These are phyloP conservation scores for Orbilia brochopaga DNA, from an alignment of 2,329 filamentous ascomycete species.

Conservation along the genomic window DNA sequence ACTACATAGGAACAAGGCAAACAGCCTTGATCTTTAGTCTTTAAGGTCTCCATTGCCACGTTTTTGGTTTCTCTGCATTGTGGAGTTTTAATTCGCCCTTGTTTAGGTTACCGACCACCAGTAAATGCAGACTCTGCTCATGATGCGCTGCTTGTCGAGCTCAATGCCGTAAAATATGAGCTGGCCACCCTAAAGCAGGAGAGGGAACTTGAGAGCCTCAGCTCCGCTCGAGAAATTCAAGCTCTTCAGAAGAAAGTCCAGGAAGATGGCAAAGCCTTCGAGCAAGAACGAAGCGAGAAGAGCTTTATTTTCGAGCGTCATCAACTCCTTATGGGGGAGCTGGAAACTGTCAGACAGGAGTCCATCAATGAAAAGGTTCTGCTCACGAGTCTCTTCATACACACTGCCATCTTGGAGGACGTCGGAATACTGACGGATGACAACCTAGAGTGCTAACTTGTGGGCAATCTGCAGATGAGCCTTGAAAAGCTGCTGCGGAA, in stretches of 20 bases:
- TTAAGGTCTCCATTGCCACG: constrained; percentile 3
- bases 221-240: constrained; percentile 82
- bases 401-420: not conserved
- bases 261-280: constrained; percentile 72
- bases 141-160: constrained; percentile 61
- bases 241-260: constrained; percentile 82
- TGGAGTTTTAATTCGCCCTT: constrained; percentile 14
- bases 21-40: not conserved
- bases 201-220: constrained; percentile 76
- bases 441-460: not conserved
- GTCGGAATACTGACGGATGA: not conserved
- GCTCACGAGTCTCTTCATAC: not conserved
- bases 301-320: constrained; percentile 48
- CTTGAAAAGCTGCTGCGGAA: constrained; percentile 31
- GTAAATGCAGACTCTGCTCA: constrained; percentile 21
- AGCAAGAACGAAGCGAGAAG: constrained; percentile 47
- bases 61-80: not conserved
- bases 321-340: constrained; percentile 25
- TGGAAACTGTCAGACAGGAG: constrained; percentile 34
- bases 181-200: constrained; percentile 87
- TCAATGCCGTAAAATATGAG: constrained; percentile 86
- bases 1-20: too few species aligned
- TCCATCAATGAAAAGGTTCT: constrained; percentile 31
- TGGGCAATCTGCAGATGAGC: constrained; percentile 5
- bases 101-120: constrained; percentile 9